Evolutionary conservation across 441 rosid genomes (phyloP), one percentile per base, ranked within the genome.

Genomic region (Aleurites moluccanus): DNA sequence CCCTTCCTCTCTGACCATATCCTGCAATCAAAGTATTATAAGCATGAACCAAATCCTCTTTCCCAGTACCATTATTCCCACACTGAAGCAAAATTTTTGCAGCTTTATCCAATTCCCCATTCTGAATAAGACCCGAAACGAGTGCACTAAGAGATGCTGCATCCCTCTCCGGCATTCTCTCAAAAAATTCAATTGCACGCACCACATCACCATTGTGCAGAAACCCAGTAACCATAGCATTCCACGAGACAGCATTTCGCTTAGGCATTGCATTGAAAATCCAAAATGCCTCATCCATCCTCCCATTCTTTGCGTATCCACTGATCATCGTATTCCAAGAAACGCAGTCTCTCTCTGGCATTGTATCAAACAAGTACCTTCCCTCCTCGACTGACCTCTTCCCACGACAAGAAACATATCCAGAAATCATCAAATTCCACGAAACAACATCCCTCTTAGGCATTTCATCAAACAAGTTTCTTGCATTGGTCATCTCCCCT

Each of bases 281-380:
- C 78, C 47, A 33, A 62, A 82, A 14, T 2, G 90, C 92, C 81
- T 88, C 90, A 21, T 70, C 78, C 76, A 85, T 82, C 81, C 55
- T 83, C 69, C 89, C 85, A 33, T 77, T 81, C 83, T 82, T 91
- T 0, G 88, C 88, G 25, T 86, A 88, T 62, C 92, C 94, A 72
- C 90, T 88, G 70, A 91, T 85, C 91, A 91, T 86, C 2, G 90
- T 89, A 69, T 91, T 91, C 94, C 94, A 91, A 3, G 94, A 78
- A 75, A 88, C 83, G 30, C 49, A 74, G n/a, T 87, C 90, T 49
- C 94, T 81, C 68, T 55, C 63, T 10, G 84, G 90, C 91, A 88
- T 89, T 73, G 33, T 72, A 73, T 91, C 92, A 35, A 91, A 91
- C 80, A 91, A 44, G 20, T 57, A 55, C 67, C 87, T 83, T 28